A percentile compares a stretch with the other conserved stretches of the same genome.
phyloP scores from a whole-genome alignment of 2,329 filamentous ascomycete genomes.

The Bipolaris victoriae region DNA sequence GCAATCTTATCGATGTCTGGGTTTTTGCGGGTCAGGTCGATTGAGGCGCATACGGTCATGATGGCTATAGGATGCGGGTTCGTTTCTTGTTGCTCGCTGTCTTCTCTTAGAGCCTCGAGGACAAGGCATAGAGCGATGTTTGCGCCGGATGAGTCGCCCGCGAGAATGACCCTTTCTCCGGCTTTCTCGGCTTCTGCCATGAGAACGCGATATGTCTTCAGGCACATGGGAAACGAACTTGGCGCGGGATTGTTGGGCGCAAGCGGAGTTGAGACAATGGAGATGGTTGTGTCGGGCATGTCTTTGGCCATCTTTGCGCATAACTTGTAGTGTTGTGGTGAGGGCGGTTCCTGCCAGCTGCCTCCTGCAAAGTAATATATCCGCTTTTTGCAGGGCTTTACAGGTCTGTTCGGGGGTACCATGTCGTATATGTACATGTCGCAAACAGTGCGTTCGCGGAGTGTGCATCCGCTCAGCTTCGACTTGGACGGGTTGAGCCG shows the following conservation, averaged over 20 bases:
- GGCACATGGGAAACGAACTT: slow-evolving; percentile 55
- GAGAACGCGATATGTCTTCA: slow-evolving; percentile 53
- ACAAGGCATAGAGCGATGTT: slow-evolving; percentile 58
- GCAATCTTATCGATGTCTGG: slow-evolving; percentile 52
- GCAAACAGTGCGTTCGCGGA: slow-evolving; percentile 51
- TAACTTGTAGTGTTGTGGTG: slow-evolving; percentile 60
- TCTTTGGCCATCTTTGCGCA: slow-evolving; percentile 54
- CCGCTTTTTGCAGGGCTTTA: slow-evolving; percentile 33
- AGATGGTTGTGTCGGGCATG: slow-evolving; percentile 52
- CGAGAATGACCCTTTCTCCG: slow-evolving; percentile 56
- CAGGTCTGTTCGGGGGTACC: slow-evolving; percentile 21
- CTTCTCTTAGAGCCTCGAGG: slow-evolving; percentile 48
- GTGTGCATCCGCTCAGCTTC: slow-evolving; percentile 41
- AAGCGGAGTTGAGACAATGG: slow-evolving; percentile 60
- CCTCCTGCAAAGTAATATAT: slow-evolving; percentile 65
- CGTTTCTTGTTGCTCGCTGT: slow-evolving; percentile 16
- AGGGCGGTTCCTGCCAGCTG: slow-evolving; percentile 61
- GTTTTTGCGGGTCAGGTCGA: slow-evolving; percentile 57
- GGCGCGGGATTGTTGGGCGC: slow-evolving; percentile 61
- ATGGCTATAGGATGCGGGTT: slow-evolving; percentile 46
- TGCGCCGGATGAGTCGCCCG: slow-evolving; percentile 63
- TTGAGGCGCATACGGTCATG: slow-evolving; percentile 57
- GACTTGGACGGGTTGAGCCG: slow-evolving; percentile 47
- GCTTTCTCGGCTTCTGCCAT: slow-evolving; percentile 49
- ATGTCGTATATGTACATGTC: slow-evolving; percentile 57